Evolutionary conservation across 176 grass and related monocot species (phyloP), one percentile per base, ranked within the genome.

Genomic region (Typha latifolia): DNA sequence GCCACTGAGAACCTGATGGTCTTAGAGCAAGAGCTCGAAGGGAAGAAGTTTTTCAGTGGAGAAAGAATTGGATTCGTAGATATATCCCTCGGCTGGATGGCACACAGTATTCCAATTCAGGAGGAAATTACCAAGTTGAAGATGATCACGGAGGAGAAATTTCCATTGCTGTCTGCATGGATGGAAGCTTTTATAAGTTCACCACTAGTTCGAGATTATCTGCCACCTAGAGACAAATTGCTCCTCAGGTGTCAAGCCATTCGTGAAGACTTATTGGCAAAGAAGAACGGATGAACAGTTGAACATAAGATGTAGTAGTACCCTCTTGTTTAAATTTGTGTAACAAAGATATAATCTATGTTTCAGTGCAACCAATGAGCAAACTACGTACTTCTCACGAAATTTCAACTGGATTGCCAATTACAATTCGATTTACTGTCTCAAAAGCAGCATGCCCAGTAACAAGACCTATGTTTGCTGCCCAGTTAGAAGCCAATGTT

Each of bases 61-160:
- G 61, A 82, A 48, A 71, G 66, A 27, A 66, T 77, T 32, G 72
- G 66, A 26, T 67, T 62, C 64, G 1, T 56, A 12, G 59, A 82
- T 49, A 64, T 82, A 15, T 76, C 37, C 20, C 19, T 75, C 27
- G 66, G 66, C 9, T 27, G 12, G 18, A 14, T 76, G 49, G 66
- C 32, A 2, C 70, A 61, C 2, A 56, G 27, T 14, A 49, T 81
- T 70, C 66, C 72, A 0, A 76, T 76, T 53, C 76, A 65, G 12
- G 79, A 76, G 74, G 70, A 76, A 51, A 82, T 76, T 14, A 82
- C 56, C 3, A 34, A 75, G 50, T 31, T 65, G 22, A 69, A 70
- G 27, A 47, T 76, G 49, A 29, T 75, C 16, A 74, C 66, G 3
- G 14, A 27, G 12, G 29, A 12, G 1, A 74, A 24, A 20, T 52